phyloP scores from a whole-genome alignment of 331 rosid species.

The Rosa hybrid region DNA sequence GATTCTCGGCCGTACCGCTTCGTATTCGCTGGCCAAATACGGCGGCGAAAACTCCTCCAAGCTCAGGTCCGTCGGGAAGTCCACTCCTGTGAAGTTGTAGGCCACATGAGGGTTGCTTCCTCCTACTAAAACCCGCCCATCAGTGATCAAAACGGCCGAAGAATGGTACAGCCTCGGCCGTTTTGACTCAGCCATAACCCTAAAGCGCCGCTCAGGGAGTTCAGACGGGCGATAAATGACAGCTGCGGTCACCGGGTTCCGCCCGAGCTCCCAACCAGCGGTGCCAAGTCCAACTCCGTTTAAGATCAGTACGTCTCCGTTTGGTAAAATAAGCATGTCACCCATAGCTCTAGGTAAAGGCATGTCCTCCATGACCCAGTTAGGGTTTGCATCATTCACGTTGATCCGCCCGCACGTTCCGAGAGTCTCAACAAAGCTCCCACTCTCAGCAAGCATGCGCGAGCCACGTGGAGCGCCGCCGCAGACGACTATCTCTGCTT shows the following conservation, averaged over 20 bases:
- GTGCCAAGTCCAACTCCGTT: constrained; percentile 61
- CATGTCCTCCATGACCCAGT: constrained; percentile 70
- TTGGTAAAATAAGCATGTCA: constrained; percentile 69
- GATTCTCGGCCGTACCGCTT: constrained; percentile 39
- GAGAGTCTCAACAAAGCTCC: constrained; percentile 37
- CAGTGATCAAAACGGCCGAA: constrained; percentile 44
- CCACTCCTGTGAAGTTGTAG: constrained; percentile 61
- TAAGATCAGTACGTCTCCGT: constrained; percentile 57
- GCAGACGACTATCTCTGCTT: constrained; percentile 61
- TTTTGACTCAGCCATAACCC: constrained; percentile 42
- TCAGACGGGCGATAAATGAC: constrained; percentile 39
- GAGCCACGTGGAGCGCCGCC: constrained; percentile 68
- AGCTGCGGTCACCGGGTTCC: constrained; percentile 41
- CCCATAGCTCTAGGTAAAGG: constrained; percentile 70
- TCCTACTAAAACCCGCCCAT: constrained; percentile 67
- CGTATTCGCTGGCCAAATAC: constrained; percentile 38
- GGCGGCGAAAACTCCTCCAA: constrained; percentile 76
- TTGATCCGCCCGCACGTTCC: constrained; percentile 55
- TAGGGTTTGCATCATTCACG: constrained; percentile 44
- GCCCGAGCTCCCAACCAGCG: constrained; percentile 74
- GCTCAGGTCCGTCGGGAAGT: constrained; percentile 70
- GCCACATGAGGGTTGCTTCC: constrained; percentile 72
- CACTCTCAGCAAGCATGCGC: constrained; percentile 14
- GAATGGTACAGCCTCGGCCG: constrained; percentile 72
- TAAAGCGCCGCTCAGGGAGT: constrained; percentile 11